Base-by-base conservation (phyloP, 495 filamentous ascomycete genomes). In the Niebla homalea region DNA sequence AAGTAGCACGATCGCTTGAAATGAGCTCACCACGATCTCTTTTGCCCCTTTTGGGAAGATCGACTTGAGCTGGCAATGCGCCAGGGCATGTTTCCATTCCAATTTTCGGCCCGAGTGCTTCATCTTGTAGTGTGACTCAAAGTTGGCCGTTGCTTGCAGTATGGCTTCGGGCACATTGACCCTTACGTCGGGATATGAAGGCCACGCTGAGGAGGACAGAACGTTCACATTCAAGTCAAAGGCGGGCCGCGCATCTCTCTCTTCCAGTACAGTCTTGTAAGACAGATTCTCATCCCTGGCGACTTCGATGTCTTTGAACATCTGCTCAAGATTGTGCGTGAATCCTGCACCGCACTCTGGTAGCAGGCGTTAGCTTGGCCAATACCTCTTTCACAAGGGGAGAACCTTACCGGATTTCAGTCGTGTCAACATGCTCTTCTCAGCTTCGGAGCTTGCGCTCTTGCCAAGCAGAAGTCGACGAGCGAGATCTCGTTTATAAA, bases 251-350 rank as follows among this genome's bases (percentile, higher is more conserved):
- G 70, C 59, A 36, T 69, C 68, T 15, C 72, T 68, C 44, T 73
- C 68, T 35, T 70, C 70, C 45, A 73, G 62, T 16, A 72, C 62
- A 21, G 72, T 67, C 51, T 78, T 88, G 68, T 89, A 96, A 0
- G 83, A 80, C 4, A 64, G 50, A 73, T 94, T 88, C 58, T 93
- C 87, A 51, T 94, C 89, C 32, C 80, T 77, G 12, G 83, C 84
- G 46, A 96, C 73, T 53, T 94, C 89, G 64, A 96, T 85, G 59
- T 99, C 92, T 60, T 94, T 95, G 71, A 99, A 97, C 92, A 99
- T 99, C 32, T 87, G 84, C 64, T 99, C 92, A 2, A 99, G 74
- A 58, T 99, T 97, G 57, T 94, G 87, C 1, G 93, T 97, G 61
- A 97, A 97, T 55, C 74, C 81, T 3, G 85, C 81, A 22, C 93